Evolutionary conservation across 2,329 filamentous ascomycete genomes (phyloP), one percentile per base, ranked within the genome.

Genomic region (Fusarium neocosmosporiellum): DNA sequence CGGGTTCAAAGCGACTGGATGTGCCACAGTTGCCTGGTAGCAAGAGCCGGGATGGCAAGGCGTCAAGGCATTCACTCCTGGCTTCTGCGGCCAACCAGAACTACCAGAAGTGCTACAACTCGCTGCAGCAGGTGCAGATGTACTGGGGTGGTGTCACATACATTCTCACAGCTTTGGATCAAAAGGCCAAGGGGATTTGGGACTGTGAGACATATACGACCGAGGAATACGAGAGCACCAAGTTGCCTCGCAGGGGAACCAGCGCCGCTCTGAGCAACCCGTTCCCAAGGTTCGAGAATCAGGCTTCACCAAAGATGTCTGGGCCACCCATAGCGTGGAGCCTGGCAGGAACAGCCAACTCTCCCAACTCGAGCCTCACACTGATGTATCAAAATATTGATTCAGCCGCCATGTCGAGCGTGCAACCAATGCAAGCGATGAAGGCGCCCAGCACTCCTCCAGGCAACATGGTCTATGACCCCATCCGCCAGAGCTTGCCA

Each of bases 61-160:
- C 83, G 14, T 85, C 89, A 2, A 93, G 93, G 73, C 94, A 97
- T 77, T 92, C 92, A 0, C 83, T 97, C 2, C 86, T 97, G 1
- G 94, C 94, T 0, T 93, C 93, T 1, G 93, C 93, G 1, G 94
- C 94, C 0, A 95, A 92, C 73, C 92, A 96, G 77, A 96, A 97
- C 75, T 97, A 97, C 75, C 93, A 96, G 78, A 88, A 92, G 10
- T 97, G 94, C 79, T 96, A 96, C 80, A 94, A 94, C 78, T 94
- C 94, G 0, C 82, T 97, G 13, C 91, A 95, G 74, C 91, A 94
- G 53, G 85, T 97, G n/a, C 90, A 96, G 74, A 88, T 88, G 1
- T 96, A 96, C 78, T 97, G 94, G 94, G 93, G 93, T 37, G 94
- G 94, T 9, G 92, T 94, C 29, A 92, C 93, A 65, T 97, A 97